Evolutionary conservation across 495 filamentous ascomycete species (phyloP).

Genomic region (Lophiostoma macrostomum): DNA sequence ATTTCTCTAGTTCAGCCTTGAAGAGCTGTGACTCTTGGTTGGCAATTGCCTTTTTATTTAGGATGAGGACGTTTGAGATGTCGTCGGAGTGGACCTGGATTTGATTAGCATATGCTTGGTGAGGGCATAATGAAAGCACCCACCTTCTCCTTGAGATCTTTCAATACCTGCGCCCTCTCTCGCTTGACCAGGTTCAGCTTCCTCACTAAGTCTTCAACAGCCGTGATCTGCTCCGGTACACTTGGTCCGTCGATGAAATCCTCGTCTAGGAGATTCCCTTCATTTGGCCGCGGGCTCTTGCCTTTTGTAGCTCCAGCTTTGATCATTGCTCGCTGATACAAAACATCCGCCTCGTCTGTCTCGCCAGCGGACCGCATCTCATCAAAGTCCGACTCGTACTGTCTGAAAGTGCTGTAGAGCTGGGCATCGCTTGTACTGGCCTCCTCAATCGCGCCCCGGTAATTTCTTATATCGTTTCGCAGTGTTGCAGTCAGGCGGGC

Average conservation of each 20-base stretch:
- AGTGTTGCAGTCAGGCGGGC: constrained; percentile 82
- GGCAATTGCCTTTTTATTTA: constrained; percentile 92
- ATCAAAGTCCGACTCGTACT: constrained; percentile 83
- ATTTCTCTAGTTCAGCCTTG: constrained; percentile 92
- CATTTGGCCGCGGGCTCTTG: constrained; percentile 59
- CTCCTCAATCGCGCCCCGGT: constrained; percentile 83
- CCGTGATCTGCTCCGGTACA: constrained; percentile 83
- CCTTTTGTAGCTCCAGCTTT: constrained; percentile 62
- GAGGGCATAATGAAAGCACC: constrained; percentile 7
- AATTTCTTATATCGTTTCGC: constrained; percentile 78
- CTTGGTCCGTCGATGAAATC: constrained; percentile 70
- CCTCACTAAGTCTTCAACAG: constrained; percentile 87
- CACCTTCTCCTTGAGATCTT: constrained; percentile 97
- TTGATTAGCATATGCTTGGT: constrained; percentile 8
- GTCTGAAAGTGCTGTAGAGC: constrained; percentile 75
- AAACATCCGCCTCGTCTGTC: constrained; percentile 79
- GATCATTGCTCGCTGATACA: constrained; percentile 81
- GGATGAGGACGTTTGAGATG: constrained; percentile 91
- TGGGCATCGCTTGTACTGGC: constrained; percentile 85
- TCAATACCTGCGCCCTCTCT: constrained; percentile 85
- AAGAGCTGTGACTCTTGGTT: constrained; percentile 89
- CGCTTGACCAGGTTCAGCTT: constrained; percentile 88
- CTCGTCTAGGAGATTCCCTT: constrained; percentile 82
- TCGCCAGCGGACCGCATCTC: constrained; percentile 92
- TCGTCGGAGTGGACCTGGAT: constrained; percentile 87